Percentiles rank a stretch among this genome's conserved stretches.
Evolutionary conservation across 768 basidiomycete species (phyloP).

Genomic region (Hericium erinaceus): DNA sequence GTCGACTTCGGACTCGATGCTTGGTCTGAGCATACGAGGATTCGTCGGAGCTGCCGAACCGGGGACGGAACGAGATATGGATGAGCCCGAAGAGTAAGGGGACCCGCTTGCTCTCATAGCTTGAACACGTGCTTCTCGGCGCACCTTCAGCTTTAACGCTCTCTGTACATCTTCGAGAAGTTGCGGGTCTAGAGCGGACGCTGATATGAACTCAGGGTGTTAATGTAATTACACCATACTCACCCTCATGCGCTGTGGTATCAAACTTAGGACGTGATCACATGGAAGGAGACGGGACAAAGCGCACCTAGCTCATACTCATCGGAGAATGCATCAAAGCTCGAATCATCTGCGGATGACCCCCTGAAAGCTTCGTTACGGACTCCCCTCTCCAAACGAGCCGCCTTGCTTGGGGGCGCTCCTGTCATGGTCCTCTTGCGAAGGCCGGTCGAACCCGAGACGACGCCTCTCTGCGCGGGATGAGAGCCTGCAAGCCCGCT

Average conservation of each 20-base stretch:
- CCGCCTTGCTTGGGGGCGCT: constrained; percentile 1
- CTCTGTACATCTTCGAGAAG: constrained; percentile 76
- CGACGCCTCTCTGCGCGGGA: neutral
- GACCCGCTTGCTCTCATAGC: constrained; percentile 15
- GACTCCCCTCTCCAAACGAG: constrained; percentile 8
- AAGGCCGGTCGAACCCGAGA: neutral
- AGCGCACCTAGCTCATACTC: constrained; percentile 72
- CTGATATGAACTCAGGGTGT: neutral
- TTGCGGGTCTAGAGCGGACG: constrained; percentile 48
- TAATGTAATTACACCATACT: constrained; percentile 14
- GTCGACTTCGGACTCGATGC: constrained; percentile 43
- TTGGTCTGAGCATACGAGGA: constrained; percentile 9
- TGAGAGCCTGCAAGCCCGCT: neutral
- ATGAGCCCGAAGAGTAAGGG: constrained; percentile 18
- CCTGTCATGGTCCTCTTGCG: constrained; percentile 13
- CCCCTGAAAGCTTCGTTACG: constrained; percentile 1
- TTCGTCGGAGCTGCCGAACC: constrained; percentile 15
- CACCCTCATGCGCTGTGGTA: constrained; percentile 63
- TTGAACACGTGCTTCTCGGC: constrained; percentile 57
- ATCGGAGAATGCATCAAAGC: constrained; percentile 42
- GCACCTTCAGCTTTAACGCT: constrained; percentile 63
- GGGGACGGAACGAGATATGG: constrained; percentile 23
- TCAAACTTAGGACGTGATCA: neutral
- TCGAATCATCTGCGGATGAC: constrained; percentile 12
- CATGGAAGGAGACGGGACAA: neutral